These are phyloP conservation scores for Ophiosphaerella narmari DNA, from an alignment of 2,329 filamentous ascomycete genomes.

Conservation along the genomic window DNA sequence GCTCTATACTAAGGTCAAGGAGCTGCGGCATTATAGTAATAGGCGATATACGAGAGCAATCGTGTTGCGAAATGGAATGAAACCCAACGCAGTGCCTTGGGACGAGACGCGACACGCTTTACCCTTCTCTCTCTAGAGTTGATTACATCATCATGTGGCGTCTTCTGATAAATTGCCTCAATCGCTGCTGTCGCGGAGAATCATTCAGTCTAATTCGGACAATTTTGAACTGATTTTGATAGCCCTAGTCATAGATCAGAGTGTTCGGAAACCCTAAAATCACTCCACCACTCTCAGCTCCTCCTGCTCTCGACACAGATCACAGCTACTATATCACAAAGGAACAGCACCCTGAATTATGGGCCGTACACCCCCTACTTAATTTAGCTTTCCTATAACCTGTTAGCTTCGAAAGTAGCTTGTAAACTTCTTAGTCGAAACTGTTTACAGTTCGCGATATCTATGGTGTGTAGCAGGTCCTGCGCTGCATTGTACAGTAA, in stretches of 20 bases:
- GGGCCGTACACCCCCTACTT: background rate
- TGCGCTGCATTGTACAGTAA: slow-evolving; percentile 4
- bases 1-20: slow-evolving; percentile 12
- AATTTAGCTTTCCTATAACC: slow-evolving; percentile 4
- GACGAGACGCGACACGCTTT: too few species aligned
- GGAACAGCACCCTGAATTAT: slow-evolving; percentile 4
- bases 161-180: background rate
- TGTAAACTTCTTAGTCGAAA: slow-evolving; percentile 1
- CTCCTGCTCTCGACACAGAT: slow-evolving; percentile 5
- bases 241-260: background rate
- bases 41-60: too few species aligned
- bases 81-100: too few species aligned
- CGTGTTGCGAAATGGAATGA: too few species aligned
- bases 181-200: background rate
- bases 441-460: slow-evolving; percentile 12
- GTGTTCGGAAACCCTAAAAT: background rate
- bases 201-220: slow-evolving; percentile 2
- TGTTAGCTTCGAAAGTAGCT: slow-evolving; percentile 11
- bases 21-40: background rate
- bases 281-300: background rate
- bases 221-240: background rate
- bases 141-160: too few species aligned
- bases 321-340: slow-evolving; percentile 10
- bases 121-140: too few species aligned
- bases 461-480: slow-evolving; percentile 11